Conservation (phyloP, 2,329 filamentous ascomycete genomes). For the Ophiognomonia clavigignenti-juglandacearum region DNA sequence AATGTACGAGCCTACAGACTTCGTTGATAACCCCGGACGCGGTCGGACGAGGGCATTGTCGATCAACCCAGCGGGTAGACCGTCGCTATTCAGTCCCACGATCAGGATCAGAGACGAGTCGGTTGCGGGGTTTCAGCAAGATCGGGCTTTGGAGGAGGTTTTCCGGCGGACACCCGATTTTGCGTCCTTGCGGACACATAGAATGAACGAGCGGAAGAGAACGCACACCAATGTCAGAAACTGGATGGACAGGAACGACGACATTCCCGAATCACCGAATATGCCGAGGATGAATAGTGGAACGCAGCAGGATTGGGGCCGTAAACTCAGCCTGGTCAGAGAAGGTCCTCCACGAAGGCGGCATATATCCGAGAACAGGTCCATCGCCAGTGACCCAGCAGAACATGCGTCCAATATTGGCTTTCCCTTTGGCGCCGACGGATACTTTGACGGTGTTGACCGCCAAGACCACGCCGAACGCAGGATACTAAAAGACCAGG, state of each 20-base stretch:
- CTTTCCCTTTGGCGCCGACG: conserved; percentile 36
- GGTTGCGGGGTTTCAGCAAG: conserved; percentile 82
- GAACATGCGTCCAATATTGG: conserved; percentile 52
- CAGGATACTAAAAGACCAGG: conserved; percentile 59
- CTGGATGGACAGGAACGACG: conserved; percentile 78
- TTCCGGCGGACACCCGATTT: conserved; percentile 71
- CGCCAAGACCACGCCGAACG: conserved; percentile 21
- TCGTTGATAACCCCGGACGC: conserved; percentile 67
- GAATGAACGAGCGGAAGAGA: conserved; percentile 62
- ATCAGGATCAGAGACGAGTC: conserved; percentile 77
- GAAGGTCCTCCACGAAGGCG: conserved; percentile 41
- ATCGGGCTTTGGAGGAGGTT: conserved; percentile 84
- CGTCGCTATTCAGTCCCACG: conserved; percentile 68
- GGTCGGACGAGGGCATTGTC: conserved; percentile 46
- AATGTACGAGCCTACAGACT: conserved; percentile 77
- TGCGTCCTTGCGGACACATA: conserved; percentile 53
- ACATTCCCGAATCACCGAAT: conserved; percentile 37
- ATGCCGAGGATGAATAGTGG: conserved; percentile 40
- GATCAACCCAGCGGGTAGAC: conserved; percentile 51
- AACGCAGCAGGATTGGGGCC: conserved; percentile 40
- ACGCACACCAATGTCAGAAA: conserved; percentile 78
- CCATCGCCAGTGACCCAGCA: conserved; percentile 59
- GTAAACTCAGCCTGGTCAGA: conserved; percentile 48
- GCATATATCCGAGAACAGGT: conserved; percentile 52
- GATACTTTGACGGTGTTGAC: conserved; percentile 6